These are phyloP conservation scores for Rhizopus stolonifer DNA, from an alignment of 371 early-diverging fungal species.

Conservation along the genomic window DNA sequence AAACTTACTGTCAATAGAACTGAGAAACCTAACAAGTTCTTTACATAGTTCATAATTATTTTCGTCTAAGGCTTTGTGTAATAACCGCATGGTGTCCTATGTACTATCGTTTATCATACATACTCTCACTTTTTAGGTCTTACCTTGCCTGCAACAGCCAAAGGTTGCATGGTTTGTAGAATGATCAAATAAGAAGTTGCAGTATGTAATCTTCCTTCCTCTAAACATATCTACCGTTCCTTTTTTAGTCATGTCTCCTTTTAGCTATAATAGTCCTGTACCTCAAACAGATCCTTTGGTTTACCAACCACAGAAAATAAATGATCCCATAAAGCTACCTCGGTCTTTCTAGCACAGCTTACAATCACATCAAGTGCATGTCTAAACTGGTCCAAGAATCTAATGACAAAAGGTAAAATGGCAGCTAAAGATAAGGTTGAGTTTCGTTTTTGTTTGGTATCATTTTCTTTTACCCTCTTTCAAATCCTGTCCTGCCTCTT, in stretches of 20 bases:
- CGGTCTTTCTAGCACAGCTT: conserved; percentile 87
- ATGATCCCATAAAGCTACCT: conserved; percentile 86
- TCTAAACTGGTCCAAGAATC: conserved; percentile 74
- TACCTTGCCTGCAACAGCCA: conserved; percentile 64
- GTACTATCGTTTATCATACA: too few species aligned
- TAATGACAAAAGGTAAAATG: conserved; percentile 67
- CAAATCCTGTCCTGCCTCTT: conserved; percentile 57
- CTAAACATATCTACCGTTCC: conserved; percentile 61
- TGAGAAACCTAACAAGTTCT: conserved; percentile 80
- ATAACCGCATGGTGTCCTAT: conserved; percentile 66
- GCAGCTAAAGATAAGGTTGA: conserved; percentile 37
- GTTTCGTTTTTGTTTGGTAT: too few species aligned
- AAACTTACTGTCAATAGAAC: conserved; percentile 73
- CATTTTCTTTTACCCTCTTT: conserved; percentile 31
- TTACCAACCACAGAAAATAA: conserved; percentile 80
- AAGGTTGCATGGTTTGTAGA: conserved; percentile 80
- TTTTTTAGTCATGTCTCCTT: neutral
- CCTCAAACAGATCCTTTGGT: conserved; percentile 78
- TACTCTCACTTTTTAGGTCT: neutral
- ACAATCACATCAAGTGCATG: conserved; percentile 81
- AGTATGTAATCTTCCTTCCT: conserved; percentile 65
- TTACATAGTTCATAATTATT: conserved; percentile 80
- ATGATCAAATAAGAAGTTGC: conserved; percentile 87
- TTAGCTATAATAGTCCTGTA: conserved; percentile 24
- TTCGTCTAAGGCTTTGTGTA: conserved; percentile 73